A percentile compares a stretch with the other conserved stretches of the same genome.
These are phyloP conservation scores for Penicillium goetzii DNA, from an alignment of 495 filamentous ascomycete genomes.

Conservation along the genomic window DNA sequence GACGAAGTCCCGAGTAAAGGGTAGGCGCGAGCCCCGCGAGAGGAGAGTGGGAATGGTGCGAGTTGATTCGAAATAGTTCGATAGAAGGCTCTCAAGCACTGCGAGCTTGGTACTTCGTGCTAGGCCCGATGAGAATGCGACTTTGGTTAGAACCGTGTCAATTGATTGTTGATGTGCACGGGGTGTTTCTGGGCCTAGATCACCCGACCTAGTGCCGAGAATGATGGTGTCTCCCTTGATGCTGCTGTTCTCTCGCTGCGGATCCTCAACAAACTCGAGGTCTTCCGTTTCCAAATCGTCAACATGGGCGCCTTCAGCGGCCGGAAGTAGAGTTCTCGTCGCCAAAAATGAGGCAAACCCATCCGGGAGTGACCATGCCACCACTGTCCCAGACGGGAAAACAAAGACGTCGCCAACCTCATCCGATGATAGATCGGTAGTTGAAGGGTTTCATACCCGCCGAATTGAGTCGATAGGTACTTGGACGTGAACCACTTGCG, in stretches of 20 bases:
- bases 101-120: slow-evolving; percentile 94
- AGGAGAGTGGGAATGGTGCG: slow-evolving; percentile 75
- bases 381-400: slow-evolving; percentile 96
- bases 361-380: slow-evolving; percentile 82
- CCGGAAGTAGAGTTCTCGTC: slow-evolving; percentile 69
- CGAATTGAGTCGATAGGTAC: slow-evolving; percentile 57
- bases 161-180: slow-evolving; percentile 46
- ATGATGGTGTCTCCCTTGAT: slow-evolving; percentile 90
- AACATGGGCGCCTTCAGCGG: slow-evolving; percentile 74
- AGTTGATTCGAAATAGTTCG: slow-evolving; percentile 82
- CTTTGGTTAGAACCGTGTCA: slow-evolving; percentile 85
- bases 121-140: slow-evolving; percentile 95
- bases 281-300: slow-evolving; percentile 80
- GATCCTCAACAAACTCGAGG: slow-evolving; percentile 83
- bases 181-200: slow-evolving; percentile 18
- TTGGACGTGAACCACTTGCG: slow-evolving; percentile 68
- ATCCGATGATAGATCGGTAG: slow-evolving; percentile 59
- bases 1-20: slow-evolving; percentile 77
- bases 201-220: slow-evolving; percentile 69
- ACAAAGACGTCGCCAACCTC: slow-evolving; percentile 89
- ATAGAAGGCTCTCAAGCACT: slow-evolving; percentile 84
- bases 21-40: slow-evolving; percentile 64
- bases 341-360: slow-evolving; percentile 73
- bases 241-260: slow-evolving; percentile 69
- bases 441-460: slow-evolving; percentile 55